Conservation (phyloP, 495 filamentous ascomycete genomes). For the Haplographium delicatum region DNA sequence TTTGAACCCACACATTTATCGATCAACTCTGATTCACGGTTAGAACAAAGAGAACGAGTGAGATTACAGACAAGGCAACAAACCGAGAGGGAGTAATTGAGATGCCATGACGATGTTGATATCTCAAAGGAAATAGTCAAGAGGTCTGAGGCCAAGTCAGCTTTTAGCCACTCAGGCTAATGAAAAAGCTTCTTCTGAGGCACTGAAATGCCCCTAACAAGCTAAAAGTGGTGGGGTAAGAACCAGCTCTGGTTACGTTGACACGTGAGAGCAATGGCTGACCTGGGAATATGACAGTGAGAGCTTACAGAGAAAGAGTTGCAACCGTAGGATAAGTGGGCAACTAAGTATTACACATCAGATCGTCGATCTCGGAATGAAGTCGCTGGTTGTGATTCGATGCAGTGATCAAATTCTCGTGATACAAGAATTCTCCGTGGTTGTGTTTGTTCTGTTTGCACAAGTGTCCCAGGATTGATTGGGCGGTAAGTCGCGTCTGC, state of each 20-base stretch:
- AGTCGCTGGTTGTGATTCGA: neutral
- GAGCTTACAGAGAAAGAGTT: neutral
- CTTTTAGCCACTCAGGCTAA: neutral
- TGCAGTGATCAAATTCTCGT: constrained; percentile 7
- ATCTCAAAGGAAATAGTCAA: neutral
- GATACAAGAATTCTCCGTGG: neutral
- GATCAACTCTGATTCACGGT: constrained; percentile 69
- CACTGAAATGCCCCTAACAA: too few species aligned
- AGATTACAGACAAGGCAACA: constrained; percentile 3
- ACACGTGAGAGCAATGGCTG: too few species aligned
- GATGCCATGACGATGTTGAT: constrained; percentile 56
- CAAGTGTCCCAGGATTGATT: neutral
- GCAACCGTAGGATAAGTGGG: neutral
- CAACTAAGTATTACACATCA: constrained; percentile 3
- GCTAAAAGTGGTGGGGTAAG: neutral
- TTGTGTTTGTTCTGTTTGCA: constrained; percentile 19
- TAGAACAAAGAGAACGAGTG: constrained; percentile 25
- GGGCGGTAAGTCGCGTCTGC: constrained; percentile 18
- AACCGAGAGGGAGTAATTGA: constrained; percentile 75
- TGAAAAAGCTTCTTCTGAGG: too few species aligned
- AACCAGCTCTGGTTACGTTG: too few species aligned
- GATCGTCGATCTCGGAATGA: neutral
- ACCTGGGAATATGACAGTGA: too few species aligned
- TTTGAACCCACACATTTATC: constrained; percentile 97
- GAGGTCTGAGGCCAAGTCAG: neutral